Evolutionary conservation across 2,329 filamentous ascomycete genomes (phyloP).

Genomic region (Phialophora tarda): DNA sequence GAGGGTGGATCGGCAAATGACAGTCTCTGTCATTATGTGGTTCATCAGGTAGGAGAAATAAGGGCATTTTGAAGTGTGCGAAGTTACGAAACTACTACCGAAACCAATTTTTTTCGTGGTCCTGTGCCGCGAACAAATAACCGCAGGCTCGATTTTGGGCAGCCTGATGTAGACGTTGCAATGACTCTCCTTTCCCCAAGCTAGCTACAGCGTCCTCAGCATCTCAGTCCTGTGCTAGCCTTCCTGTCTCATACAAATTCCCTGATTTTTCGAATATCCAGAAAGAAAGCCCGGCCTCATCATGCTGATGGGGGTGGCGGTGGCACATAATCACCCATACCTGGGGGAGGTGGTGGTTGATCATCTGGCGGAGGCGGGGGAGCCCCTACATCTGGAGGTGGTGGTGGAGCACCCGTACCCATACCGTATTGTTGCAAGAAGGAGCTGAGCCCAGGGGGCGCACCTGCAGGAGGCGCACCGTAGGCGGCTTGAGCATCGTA

Average conservation of each 20-base stretch:
- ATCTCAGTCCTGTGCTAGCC: neutral
- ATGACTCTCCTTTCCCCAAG: neutral
- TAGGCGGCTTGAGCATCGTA: conserved; percentile 48
- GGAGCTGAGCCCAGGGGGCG: conserved; percentile 63
- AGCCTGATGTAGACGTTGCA: neutral
- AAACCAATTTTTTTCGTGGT: neutral
- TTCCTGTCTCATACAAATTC: neutral
- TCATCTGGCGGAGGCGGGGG: conserved; percentile 48
- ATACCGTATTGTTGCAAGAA: conserved; percentile 64
- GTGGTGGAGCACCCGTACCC: conserved; percentile 59
- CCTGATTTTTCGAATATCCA: neutral
- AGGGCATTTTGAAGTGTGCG: neutral
- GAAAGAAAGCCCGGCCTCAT: neutral
- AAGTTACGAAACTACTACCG: neutral
- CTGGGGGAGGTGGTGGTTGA: conserved; percentile 35
- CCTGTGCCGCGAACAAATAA: neutral
- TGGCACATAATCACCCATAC: conserved; percentile 31
- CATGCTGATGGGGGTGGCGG: conserved; percentile 30
- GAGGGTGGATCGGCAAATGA: neutral
- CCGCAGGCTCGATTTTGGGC: neutral
- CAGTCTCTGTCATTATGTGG: neutral
- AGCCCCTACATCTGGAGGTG: conserved; percentile 52
- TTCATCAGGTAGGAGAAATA: neutral
- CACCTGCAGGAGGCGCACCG: conserved; percentile 52
- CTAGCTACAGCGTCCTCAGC: neutral